phyloP scores from a whole-genome alignment of 805 yeast genomes.

The Candida coleopterorum region DNA sequence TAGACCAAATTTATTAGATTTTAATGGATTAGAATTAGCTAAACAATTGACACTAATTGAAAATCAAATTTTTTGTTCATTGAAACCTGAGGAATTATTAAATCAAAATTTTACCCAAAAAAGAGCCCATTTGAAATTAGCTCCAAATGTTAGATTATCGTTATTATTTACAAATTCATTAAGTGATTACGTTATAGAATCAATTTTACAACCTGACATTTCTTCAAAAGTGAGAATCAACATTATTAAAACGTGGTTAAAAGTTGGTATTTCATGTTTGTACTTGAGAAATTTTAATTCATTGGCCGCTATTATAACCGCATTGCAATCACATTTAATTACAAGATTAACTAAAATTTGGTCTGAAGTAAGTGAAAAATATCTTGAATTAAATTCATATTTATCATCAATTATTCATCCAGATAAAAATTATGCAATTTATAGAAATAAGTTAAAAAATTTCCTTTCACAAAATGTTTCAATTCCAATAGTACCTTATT shows the following conservation, averaged over 20 bases:
- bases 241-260: conserved; percentile 65
- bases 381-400: conserved; percentile 57
- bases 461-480: conserved; percentile 46
- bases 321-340: conserved; percentile 67
- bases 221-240: conserved; percentile 46
- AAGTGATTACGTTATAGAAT: conserved; percentile 69
- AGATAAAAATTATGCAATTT: conserved; percentile 64
- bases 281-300: conserved; percentile 75
- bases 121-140: conserved; percentile 51
- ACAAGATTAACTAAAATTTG: conserved; percentile 60
- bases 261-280: conserved; percentile 65
- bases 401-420: conserved; percentile 69
- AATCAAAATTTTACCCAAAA: conserved; percentile 60
- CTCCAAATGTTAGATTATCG: conserved; percentile 60
- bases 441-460: conserved; percentile 58
- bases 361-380: conserved; percentile 55
- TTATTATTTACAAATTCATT: conserved; percentile 66
- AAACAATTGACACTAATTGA: conserved; percentile 74
- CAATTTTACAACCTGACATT: conserved; percentile 52
- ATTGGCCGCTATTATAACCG: conserved; percentile 71
- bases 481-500: conserved; percentile 71
- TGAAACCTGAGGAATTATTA: conserved; percentile 61
- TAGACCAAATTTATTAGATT: conserved; percentile 48
- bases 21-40: conserved; percentile 70
- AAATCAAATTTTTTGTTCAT: conserved; percentile 56